phyloP scores from a whole-genome alignment of 2,329 filamentous ascomycete species.

The Fusarium sp. region DNA sequence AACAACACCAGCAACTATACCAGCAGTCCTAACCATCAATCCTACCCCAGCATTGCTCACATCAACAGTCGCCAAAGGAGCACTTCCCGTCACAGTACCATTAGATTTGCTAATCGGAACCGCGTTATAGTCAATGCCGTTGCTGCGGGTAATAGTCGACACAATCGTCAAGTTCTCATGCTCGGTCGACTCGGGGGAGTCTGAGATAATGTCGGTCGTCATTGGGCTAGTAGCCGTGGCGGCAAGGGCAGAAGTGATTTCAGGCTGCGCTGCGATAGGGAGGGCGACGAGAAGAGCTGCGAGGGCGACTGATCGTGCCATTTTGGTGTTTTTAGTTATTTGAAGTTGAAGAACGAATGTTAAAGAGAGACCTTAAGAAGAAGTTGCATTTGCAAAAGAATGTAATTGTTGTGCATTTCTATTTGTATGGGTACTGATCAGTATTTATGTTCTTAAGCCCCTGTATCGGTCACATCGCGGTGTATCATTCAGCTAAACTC shows the following conservation, averaged over 20 bases:
- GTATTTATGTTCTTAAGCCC: rapidly evolving
- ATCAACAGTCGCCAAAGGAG: not conserved
- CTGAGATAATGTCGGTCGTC: too few species aligned
- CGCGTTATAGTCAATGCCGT: not conserved
- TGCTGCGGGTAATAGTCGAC: not conserved
- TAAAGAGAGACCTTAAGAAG: rapidly evolving
- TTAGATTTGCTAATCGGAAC: not conserved
- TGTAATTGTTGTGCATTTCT: not conserved
- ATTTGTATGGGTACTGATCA: rapidly evolving
- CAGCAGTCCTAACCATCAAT: not conserved
- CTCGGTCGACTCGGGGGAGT: too few species aligned
- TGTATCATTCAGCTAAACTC: not conserved
- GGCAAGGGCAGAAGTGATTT: not conserved
- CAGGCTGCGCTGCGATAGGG: not conserved
- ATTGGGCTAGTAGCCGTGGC: rapidly evolving
- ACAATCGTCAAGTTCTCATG: not conserved
- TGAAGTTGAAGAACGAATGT: not conserved
- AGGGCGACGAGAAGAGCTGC: not conserved
- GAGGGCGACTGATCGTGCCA: not conserved
- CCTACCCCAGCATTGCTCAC: not conserved
- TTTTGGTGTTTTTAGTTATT: too few species aligned
- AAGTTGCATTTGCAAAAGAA: rapidly evolving
- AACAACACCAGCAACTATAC: not conserved
- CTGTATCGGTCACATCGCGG: not conserved
- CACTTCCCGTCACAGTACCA: not conserved